Base-by-base conservation (phyloP, 352 stramenopile species). In the Halophytophthora batemanensis region DNA sequence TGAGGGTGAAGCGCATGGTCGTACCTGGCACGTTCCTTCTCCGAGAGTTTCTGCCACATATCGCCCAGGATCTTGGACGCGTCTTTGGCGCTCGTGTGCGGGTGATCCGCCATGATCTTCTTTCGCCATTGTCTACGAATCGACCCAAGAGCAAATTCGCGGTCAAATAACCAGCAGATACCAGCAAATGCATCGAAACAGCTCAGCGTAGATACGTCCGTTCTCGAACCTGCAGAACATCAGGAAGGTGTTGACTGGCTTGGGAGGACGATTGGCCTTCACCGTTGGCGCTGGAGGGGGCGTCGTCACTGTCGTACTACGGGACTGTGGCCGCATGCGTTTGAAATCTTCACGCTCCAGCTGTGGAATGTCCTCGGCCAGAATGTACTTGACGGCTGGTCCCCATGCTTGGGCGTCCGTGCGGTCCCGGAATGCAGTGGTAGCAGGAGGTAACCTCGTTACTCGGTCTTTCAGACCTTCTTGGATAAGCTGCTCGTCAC, bases 21-120 rank as follows among this genome's bases (percentile, higher is more conserved):
- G 17, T 60, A 77, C 76, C 70, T 87, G 13, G 82, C 82, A 17
- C 78, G 78, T 51, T 92, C 64, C 40, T 90, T 70, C 47, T 92
- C 82, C 10, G 72, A 84, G 10, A 92, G 60, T 43, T 92, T 92
- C 46, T 92, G 76, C 82, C 82, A 92, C 77, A 90, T 92, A 50
- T 90, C 82, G 22, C 82, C 82, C 15, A 92, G 59, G 46, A 92
- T 82, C 53, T 87, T 90, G 12, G 82, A 92, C 35, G 82, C 78
- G 59, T 90, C 82, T 36, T 92, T 92, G 12, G 82, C 82, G 21
- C 69, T 92, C 10, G 74, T 84, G 52, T 73, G 83, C 25, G 72
- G 72, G 52, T 89, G 72, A 19, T 86, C 70, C 18, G 61, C 69
- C 81, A 91, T 89, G 52, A 91, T 86, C 58, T 84, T 86, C 63